phyloP scores from a whole-genome alignment of 208 protist genomes.

The Balamuthia mandrillaris region DNA sequence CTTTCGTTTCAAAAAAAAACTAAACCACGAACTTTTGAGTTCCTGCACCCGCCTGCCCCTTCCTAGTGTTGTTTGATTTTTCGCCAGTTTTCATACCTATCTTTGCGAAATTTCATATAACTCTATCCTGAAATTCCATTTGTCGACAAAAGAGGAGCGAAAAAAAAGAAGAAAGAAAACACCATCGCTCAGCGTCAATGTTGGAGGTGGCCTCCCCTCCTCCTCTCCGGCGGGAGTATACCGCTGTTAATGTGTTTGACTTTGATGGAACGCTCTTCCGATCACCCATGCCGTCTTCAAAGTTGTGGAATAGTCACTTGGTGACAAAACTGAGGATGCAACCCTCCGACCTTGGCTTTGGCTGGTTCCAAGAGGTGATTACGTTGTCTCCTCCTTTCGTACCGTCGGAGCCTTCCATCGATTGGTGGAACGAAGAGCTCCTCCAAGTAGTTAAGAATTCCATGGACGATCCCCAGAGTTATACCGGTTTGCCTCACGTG shows the following conservation, averaged over 20 bases:
- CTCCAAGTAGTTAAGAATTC: neutral
- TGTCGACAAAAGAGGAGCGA: no score
- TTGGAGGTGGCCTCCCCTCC: no score
- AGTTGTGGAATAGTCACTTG: neutral
- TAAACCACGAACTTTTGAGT: no score
- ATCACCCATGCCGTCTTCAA: neutral
- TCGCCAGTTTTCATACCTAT: no score
- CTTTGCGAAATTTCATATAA: no score
- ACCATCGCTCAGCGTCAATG: no score
- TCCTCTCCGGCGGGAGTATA: no score
- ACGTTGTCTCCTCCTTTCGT: constrained; percentile 8
- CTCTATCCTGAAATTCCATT: no score
- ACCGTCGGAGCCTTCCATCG: neutral
- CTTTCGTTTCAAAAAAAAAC: no score
- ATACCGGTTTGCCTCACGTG: neutral
- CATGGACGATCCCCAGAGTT: neutral
- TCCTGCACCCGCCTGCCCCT: no score
- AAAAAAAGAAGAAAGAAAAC: no score
- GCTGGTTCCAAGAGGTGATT: constrained; percentile 27
- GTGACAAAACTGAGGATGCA: constrained; percentile 4
- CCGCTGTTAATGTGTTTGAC: constrained; percentile 14
- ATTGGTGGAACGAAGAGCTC: constrained; percentile 26
- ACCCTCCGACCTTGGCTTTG: constrained; percentile 1
- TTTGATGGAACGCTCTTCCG: constrained; percentile 27
- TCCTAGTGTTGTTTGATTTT: no score